Evolutionary conservation across 1,284 basidiomycete species (phyloP), one percentile per base, ranked within the genome.

Genomic region (Xanthoconium separans): DNA sequence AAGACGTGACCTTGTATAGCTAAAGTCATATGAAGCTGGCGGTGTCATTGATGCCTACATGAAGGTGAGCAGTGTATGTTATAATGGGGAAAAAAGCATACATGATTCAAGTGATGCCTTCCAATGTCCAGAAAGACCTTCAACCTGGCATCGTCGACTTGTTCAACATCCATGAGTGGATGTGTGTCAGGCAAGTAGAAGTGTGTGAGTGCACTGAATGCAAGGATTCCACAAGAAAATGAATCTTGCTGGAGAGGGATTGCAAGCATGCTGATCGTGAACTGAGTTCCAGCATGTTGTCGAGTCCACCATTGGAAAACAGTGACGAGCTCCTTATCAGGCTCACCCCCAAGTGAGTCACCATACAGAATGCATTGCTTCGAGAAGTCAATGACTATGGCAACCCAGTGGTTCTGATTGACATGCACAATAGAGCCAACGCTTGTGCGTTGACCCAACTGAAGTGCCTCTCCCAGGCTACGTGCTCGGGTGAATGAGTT

Each of bases 111-210:
- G 27, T 51, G 50, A 46, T 27, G 44, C 15, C 30, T 30, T 33
- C 29, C 29, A 20, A 51, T 29, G 2, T 46, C 15, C 20, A 51
- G 44, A 13, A 51, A 51, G 6, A 51, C 12, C 31, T 51, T 51
- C 11, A 46, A 15, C 10, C 43, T 15, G 16, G 45, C 30, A 13
- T 51, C 24, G n/a, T 46, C 50, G n/a, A 51, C 44, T 2, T 10
- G 12, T 18, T 13, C 0, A 4, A 11, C 39, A 34, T 46, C 44
- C 36, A 51, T 41, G 0, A 27, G 30, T 42, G 50, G 50, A 16
- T 51, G 20, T 4, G 9, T 6, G 31, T 45, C 50, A 46, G 50
- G 44, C 27, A 51, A 40, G 41, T 51, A 45, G 18, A 51, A 51
- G 37, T 51, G 50, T 29, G 37, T 16, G 4, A 51, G 50, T 10